Evolutionary conservation across 2,329 filamentous ascomycete genomes (phyloP), one percentile per base, ranked within the genome.

Genomic region (Ceratocystis albifundus): DNA sequence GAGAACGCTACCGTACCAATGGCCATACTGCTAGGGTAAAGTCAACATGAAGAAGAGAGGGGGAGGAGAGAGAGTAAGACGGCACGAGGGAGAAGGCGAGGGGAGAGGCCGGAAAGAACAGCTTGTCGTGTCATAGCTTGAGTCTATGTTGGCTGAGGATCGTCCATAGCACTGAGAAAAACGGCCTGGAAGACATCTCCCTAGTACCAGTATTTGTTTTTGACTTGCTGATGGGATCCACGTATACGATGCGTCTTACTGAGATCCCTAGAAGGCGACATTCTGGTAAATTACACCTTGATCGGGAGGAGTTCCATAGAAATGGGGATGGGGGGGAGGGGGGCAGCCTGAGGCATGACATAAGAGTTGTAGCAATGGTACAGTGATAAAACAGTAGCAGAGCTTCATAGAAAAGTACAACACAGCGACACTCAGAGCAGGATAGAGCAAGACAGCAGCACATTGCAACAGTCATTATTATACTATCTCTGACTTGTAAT

Each of bases 211-310:
- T 2, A 12, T 30, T 57, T 28, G 28, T 22, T 30, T 30, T 30
- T 57, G 53, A 30, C 53, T 50, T 28, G 53, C 15, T 57, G 12
- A 17, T 28, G 28, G 20, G 53, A 57, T 57, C 53, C 53, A 57
- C n/a, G 53, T 25, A 32, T 32, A 30, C 53, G 22, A 57, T 57
- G n/a, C 25, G 15, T 30, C 22, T 12, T 57, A 32, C 30, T 57
- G 25, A 25, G 17, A 12, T 28, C n/a, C 53, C 25, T 57, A 28
- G 22, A 30, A 30, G 22, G 12, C 28, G 53, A 57, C 32, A 30
- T 28, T 57, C 28, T 57, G 53, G 53, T 57, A 57, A 57, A 57
- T 57, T 57, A n/a, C 53, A 17, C 15, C 28, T 57, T 28, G 22
- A 28, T 28, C 17, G 5, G 53, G 30, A n/a, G 22, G 28, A 57